Conservation (phyloP, 164 flowering plant genomes). For the Vitis amurensis region DNA sequence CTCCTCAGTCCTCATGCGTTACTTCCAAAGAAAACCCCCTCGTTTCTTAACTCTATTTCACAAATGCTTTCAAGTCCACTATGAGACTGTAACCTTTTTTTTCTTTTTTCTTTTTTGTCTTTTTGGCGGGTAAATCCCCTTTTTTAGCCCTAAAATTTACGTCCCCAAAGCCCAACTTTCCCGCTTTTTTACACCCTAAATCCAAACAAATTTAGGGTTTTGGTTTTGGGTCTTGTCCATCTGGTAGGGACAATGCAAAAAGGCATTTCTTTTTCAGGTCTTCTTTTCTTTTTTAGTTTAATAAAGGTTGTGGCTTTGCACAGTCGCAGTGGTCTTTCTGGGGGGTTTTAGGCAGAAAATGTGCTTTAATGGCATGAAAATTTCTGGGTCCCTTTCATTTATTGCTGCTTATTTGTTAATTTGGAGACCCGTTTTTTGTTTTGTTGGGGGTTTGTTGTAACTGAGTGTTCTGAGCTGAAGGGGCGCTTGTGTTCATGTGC, state of each 20-base stretch:
- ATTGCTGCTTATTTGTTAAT: not conserved
- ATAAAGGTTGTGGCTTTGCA: constrained; percentile 14
- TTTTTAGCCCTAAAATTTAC: not conserved
- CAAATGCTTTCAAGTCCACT: constrained; percentile 31
- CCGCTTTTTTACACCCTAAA: constrained; percentile 20
- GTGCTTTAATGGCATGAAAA: constrained; percentile 1
- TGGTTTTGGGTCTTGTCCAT: constrained; percentile 1
- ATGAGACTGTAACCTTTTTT: constrained; percentile 10
- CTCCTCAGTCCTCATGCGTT: too few relatives aligned
- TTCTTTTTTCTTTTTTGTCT: not conserved
- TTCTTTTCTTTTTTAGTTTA: constrained; percentile 6
- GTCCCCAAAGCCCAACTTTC: constrained; percentile 7
- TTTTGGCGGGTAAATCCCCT: constrained; percentile 34
- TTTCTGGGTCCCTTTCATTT: constrained; percentile 25
- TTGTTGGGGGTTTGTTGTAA: constrained; percentile 12
- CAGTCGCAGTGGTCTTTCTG: not conserved
- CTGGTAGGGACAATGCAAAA: constrained; percentile 4
- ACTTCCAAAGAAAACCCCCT: too few relatives aligned
- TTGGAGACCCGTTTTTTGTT: constrained; percentile 14
- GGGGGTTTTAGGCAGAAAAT: not conserved
- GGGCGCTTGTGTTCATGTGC: not conserved
- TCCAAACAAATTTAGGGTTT: constrained; percentile 15
- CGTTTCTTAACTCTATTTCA: constrained; percentile 23
- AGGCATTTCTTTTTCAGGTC: constrained; percentile 8
- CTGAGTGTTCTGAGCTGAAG: not conserved